Evolutionary conservation across 306 rosid species (phyloP).

Genomic region (Dryas octopetala): DNA sequence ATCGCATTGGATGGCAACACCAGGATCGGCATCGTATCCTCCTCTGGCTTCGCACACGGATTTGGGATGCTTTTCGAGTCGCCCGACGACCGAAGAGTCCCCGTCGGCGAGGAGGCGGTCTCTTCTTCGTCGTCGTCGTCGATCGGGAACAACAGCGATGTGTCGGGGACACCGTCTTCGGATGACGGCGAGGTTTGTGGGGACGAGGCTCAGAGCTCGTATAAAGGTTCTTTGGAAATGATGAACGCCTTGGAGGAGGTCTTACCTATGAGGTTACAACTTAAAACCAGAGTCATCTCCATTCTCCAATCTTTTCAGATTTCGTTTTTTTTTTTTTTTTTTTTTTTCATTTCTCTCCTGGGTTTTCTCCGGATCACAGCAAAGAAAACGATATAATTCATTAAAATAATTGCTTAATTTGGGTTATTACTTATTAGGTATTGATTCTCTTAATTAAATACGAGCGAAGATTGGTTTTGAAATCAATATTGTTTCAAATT

Average conservation of each 20-base stretch:
- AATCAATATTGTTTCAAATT: too few relatives aligned
- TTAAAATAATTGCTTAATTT: neutral
- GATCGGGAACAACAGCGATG: constrained; percentile 87
- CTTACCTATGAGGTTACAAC: constrained; percentile 66
- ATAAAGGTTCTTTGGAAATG: constrained; percentile 55
- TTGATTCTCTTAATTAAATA: neutral
- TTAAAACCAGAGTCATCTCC: too few relatives aligned
- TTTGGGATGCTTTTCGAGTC: constrained; percentile 35
- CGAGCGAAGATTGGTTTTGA: neutral
- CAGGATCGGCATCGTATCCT: constrained; percentile 34
- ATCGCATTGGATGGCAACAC: constrained; percentile 23
- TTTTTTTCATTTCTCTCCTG: neutral
- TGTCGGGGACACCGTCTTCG: constrained; percentile 49
- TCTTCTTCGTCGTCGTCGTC: constrained; percentile 63
- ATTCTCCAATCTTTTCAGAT: neutral
- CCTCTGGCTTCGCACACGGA: constrained; percentile 22
- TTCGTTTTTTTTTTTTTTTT: neutral
- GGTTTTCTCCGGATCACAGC: neutral
- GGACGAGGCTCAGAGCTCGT: constrained; percentile 73
- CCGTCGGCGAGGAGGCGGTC: constrained; percentile 17
- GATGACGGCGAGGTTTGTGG: constrained; percentile 42
- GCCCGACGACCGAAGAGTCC: constrained; percentile 17
- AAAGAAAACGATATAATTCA: neutral
- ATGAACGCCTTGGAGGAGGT: constrained; percentile 81
- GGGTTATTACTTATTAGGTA: too few relatives aligned